Evolutionary conservation across 2,329 filamentous ascomycete species (phyloP).

Genomic region (Oidium heveae): DNA sequence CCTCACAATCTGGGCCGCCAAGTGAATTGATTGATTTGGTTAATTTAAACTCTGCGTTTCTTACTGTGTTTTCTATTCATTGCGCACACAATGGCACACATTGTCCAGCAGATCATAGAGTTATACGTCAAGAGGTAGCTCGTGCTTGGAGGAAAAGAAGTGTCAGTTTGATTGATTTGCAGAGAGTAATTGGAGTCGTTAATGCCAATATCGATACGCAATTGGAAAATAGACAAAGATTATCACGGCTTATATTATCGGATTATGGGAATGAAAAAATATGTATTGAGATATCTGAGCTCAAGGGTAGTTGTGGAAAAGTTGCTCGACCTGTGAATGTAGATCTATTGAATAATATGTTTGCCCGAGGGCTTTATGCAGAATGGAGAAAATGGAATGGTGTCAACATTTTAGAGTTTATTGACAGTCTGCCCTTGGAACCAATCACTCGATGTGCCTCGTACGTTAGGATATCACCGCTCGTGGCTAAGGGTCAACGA

Average conservation of each 20-base stretch:
- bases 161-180: constrained; percentile 39
- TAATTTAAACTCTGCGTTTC: constrained; percentile 37
- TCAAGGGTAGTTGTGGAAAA: constrained; percentile 5
- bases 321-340: constrained; percentile 21
- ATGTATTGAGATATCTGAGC: constrained; percentile 27
- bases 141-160: constrained; percentile 47
- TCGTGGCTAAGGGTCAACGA: constrained; percentile 40
- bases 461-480: constrained; percentile 27
- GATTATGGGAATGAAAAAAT: constrained; percentile 29
- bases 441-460: constrained; percentile 19
- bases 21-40: constrained; percentile 32
- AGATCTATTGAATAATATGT: constrained; percentile 25
- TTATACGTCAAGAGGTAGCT: constrained; percentile 35
- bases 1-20: constrained; percentile 16
- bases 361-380: constrained; percentile 23
- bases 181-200: constrained; percentile 39
- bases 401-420: constrained; percentile 17
- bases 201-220: constrained; percentile 6
- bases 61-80: constrained; percentile 42
- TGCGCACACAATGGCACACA: constrained; percentile 40
- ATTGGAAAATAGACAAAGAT: constrained; percentile 16
- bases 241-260: constrained; percentile 17
- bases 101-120: constrained; percentile 35
- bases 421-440: constrained; percentile 29
- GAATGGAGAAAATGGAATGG: constrained; percentile 18